Base-by-base conservation (phyloP, 1,284 basidiomycete species). In the Microbotryum scabiosae region DNA sequence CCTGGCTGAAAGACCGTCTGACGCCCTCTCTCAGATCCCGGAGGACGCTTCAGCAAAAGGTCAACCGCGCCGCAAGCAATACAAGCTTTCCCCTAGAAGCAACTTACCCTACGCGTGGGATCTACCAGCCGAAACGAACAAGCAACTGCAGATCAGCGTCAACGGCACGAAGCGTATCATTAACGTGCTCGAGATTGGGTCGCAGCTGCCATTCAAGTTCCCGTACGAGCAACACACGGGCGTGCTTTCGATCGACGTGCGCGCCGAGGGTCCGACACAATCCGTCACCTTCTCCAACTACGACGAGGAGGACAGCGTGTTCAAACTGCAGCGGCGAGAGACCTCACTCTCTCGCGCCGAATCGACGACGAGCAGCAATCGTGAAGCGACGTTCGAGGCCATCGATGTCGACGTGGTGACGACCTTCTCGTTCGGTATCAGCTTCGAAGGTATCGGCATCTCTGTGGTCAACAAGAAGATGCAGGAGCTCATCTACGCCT, bases 111-210 rank as follows among this genome's bases (percentile, higher is more conserved):
- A 97, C 73, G 87, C 92, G 7, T 99, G 96, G 96, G 96, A 99
- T 74, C 85, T 83, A 66, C 96, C 96, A 1, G 89, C 92, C 10
- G 84, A 85, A 3, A 78, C 79, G 57, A 85, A 88, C 71, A 98
- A 97, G 78, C 85, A 85, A 68, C 80, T 99, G 47, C 76, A 84
- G n/a, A 66, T 73, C 44, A 76, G 76, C 18, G 81, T 85, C 58
- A 85, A 85, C 51, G 81, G 82, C 20, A 77, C 82, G 51, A 82
- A 84, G n/a, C 82, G 90, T 46, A 78, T 82, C 26, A 79, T 98
- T 57, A 96, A 98, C 73, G 86, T 97, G 62, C 86, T 97, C 83
- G 96, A 97, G 75, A 98, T 99, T 50, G 96, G 96, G 52, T 84
- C 89, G 64, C 82, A 97, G 45, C 77, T 91, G 16, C 96, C 96